phyloP scores from a whole-genome alignment of 495 filamentous ascomycete species.

The Neurospora sp. region DNA sequence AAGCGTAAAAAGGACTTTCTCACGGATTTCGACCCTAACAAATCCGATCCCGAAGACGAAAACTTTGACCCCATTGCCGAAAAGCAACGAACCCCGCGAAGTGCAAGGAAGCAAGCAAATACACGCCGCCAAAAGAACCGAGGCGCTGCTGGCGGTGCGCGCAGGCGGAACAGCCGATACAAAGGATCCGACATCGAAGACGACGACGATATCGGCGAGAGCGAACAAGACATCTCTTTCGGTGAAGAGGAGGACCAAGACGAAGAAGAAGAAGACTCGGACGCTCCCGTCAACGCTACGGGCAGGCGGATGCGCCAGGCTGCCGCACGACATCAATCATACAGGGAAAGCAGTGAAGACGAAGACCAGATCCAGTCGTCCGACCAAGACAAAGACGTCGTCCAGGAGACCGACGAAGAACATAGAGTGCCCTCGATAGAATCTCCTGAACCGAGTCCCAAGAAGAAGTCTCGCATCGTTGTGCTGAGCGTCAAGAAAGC shows the following conservation, averaged over 20 bases:
- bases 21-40: slow-evolving; percentile 67
- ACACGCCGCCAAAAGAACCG: slow-evolving; percentile 20
- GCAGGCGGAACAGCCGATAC: slow-evolving; percentile 37
- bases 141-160: slow-evolving; percentile 24
- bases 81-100: slow-evolving; percentile 25
- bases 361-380: slow-evolving; percentile 24
- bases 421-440: not conserved
- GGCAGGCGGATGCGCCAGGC: slow-evolving; percentile 61
- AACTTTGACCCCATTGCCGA: slow-evolving; percentile 52
- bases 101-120: slow-evolving; percentile 28
- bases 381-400: slow-evolving; percentile 20
- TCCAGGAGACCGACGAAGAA: not conserved
- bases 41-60: slow-evolving; percentile 76
- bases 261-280: slow-evolving; percentile 50
- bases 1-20: slow-evolving; percentile 55
- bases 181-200: slow-evolving; percentile 58
- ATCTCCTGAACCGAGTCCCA: not conserved
- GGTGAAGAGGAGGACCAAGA: slow-evolving; percentile 46
- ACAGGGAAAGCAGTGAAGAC: slow-evolving; percentile 37
- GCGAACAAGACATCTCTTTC: slow-evolving; percentile 50
- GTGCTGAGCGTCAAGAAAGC: slow-evolving; percentile 13
- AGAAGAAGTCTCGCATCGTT: slow-evolving; percentile 21
- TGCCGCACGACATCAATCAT: slow-evolving; percentile 37
- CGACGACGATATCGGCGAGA: slow-evolving; percentile 48
- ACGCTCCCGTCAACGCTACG: slow-evolving; percentile 53